Evolutionary conservation across 306 rosid genomes (phyloP).

Genomic region (Trifolium repens): DNA sequence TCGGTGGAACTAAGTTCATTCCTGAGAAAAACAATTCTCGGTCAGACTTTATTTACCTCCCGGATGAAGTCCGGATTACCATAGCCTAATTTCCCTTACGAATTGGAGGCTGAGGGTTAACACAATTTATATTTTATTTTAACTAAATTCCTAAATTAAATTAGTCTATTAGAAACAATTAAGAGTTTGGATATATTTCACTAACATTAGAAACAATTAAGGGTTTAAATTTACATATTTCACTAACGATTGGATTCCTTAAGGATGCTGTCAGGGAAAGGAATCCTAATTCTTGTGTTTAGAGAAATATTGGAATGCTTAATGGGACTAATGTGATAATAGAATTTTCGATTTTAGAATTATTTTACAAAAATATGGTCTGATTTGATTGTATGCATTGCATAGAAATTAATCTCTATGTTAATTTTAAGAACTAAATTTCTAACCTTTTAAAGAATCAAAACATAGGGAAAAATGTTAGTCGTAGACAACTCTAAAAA

Average conservation of each 20-base stretch:
- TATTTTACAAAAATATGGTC: background rate
- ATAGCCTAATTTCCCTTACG: too few relatives aligned
- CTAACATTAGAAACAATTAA: background rate
- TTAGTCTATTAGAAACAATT: background rate
- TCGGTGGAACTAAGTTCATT: too few relatives aligned
- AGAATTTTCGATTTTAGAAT: background rate
- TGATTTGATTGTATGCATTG: too few relatives aligned
- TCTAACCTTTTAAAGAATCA: background rate
- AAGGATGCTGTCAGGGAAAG: background rate
- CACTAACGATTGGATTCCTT: background rate
- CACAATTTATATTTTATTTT: too few relatives aligned
- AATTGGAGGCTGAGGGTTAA: too few relatives aligned
- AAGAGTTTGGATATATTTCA: too few relatives aligned
- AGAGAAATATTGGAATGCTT: background rate
- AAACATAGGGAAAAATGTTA: background rate
- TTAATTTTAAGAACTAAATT: background rate
- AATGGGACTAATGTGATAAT: background rate
- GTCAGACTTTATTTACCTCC: too few relatives aligned
- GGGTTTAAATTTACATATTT: background rate
- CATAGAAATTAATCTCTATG: too few relatives aligned
- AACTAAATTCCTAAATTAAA: too few relatives aligned
- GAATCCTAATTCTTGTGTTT: background rate
- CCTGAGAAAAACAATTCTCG: too few relatives aligned
- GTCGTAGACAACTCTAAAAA: background rate
- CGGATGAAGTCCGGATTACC: too few relatives aligned